Conservation (phyloP, 306 rosid species). For the Quercus parvula region DNA sequence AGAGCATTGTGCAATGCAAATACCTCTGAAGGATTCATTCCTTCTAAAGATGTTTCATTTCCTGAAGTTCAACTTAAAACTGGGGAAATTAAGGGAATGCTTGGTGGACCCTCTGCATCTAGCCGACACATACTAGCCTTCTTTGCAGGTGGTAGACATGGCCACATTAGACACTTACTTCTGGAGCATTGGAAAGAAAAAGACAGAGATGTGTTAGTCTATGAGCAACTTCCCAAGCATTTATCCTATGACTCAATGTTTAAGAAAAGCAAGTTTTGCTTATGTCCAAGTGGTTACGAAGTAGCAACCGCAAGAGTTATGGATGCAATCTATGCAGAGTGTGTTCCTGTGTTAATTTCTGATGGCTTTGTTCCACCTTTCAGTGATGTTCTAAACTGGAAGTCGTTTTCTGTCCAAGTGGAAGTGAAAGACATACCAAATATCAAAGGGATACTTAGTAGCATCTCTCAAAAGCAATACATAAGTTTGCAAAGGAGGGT, state of each 20-base stretch:
- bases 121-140: conserved; percentile 37
- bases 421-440: conserved; percentile 39
- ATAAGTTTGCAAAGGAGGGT: conserved; percentile 45
- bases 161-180: conserved; percentile 34
- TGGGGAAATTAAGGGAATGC: conserved; percentile 27
- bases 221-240: conserved; percentile 30
- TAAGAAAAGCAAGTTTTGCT: conserved; percentile 38
- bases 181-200: conserved; percentile 37
- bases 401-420: conserved; percentile 35
- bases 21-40: conserved; percentile 42
- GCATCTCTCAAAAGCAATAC: conserved; percentile 38
- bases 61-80: conserved; percentile 42
- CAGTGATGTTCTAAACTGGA: conserved; percentile 46
- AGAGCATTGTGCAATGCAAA: conserved; percentile 48
- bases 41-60: conserved; percentile 41
- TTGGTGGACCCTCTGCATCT: conserved; percentile 33
- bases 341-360: conserved; percentile 44
- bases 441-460: conserved; percentile 28
- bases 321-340: conserved; percentile 50
- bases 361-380: conserved; percentile 42
- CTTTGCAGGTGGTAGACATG: conserved; percentile 43
- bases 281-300: conserved; percentile 48
- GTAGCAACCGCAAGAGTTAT: conserved; percentile 48
- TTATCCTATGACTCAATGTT: conserved; percentile 31
- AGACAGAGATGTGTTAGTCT: conserved; percentile 39